Conservation (phyloP, 176 grass and related monocot genomes). For the Oryza punctata region DNA sequence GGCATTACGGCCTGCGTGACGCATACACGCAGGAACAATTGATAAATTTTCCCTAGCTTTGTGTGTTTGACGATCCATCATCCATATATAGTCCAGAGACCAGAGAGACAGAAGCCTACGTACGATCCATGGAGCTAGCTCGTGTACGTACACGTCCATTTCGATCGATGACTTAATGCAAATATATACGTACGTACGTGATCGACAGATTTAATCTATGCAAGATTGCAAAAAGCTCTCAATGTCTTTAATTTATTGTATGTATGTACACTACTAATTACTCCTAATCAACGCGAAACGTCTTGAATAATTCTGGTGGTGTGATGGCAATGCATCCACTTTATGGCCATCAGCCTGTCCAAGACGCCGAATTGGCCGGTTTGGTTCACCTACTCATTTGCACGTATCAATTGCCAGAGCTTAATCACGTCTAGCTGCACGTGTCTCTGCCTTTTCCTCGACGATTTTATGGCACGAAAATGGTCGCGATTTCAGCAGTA, state of each 20-base stretch:
- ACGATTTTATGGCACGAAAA: not conserved
- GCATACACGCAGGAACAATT: not conserved
- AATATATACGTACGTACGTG: not conserved
- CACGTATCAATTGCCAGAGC: not conserved
- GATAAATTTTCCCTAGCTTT: not conserved
- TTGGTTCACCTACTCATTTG: not conserved
- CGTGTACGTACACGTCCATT: not conserved
- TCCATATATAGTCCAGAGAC: not conserved
- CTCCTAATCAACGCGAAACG: not conserved
- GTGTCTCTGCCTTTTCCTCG: not conserved
- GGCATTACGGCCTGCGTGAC: not conserved
- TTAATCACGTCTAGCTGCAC: not conserved
- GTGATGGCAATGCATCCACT: not conserved
- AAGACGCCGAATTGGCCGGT: not conserved
- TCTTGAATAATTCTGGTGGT: not conserved
- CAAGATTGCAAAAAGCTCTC: not conserved
- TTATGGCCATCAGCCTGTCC: not conserved
- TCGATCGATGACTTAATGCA: not conserved
- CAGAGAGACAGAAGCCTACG: not conserved
- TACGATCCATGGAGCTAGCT: not conserved
- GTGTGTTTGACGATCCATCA: not conserved
- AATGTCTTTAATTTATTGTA: not conserved
- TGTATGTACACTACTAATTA: not conserved
- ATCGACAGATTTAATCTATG: not conserved
- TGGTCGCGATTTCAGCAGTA: not conserved